These are phyloP conservation scores for Vickermania spadyakhi DNA, from an alignment of 208 protist genomes.

Conservation along the genomic window DNA sequence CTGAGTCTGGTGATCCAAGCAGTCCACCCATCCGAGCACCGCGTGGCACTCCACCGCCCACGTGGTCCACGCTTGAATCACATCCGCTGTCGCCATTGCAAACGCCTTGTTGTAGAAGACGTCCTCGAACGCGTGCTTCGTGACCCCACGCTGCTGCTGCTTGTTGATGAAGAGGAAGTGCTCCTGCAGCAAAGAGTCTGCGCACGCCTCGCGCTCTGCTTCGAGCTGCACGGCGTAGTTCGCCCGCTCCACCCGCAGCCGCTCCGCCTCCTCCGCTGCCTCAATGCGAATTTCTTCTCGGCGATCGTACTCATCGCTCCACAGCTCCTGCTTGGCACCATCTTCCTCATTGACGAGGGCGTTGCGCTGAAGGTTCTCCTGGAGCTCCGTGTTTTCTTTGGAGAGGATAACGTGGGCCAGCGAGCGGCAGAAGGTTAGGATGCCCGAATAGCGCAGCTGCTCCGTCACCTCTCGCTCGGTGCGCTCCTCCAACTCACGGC, in stretches of 20 bases:
- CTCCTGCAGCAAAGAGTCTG: not conserved
- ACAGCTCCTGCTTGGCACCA: not conserved
- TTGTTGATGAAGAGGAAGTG: conserved; percentile 1
- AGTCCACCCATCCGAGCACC: not conserved
- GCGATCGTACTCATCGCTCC: conserved; percentile 5
- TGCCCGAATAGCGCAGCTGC: conserved; percentile 10
- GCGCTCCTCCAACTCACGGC: conserved; percentile 14
- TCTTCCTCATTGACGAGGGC: conserved; percentile 7
- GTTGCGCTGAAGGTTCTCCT: conserved; percentile 3
- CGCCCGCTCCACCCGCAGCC: conserved; percentile 1
- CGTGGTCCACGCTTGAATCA: not conserved
- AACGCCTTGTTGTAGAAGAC: not conserved
- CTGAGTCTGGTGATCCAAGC: not conserved
- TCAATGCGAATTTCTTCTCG: conserved; percentile 18
- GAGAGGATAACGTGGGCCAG: conserved; percentile 8
- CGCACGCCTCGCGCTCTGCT: conserved; percentile 2
- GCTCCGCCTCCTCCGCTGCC: conserved; percentile 5
- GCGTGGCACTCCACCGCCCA: not conserved
- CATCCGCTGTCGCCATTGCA: not conserved
- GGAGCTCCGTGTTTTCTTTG: conserved; percentile 1
- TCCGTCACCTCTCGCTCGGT: conserved; percentile 17
- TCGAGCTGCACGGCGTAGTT: not conserved
- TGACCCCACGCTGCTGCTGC: not conserved
- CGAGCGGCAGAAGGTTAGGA: not conserved
- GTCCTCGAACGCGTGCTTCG: not conserved